Conservation (phyloP, 345 rosid genomes). For the Lepidium africanum region DNA sequence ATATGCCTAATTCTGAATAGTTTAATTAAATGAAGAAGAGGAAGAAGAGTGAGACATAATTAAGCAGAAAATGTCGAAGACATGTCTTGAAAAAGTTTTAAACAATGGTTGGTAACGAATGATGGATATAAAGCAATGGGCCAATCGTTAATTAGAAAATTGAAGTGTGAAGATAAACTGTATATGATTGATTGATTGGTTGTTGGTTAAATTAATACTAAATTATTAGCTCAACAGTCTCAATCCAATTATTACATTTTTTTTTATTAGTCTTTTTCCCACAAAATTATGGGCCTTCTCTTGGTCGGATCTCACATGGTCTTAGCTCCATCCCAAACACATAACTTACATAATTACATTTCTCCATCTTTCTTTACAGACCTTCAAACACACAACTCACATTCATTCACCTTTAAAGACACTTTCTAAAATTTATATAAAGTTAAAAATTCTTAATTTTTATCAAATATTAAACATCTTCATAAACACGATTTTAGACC, state of each 20-base stretch:
- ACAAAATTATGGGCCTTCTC: conserved; percentile 24
- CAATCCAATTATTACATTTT: conserved; percentile 23
- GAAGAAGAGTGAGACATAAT: neutral
- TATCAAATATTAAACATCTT: neutral
- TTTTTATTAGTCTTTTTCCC: conserved; percentile 15
- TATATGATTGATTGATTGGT: conserved; percentile 8
- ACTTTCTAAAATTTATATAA: neutral
- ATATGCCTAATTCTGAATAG: neutral
- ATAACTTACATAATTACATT: neutral
- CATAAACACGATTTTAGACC: neutral
- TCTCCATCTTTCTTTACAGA: conserved; percentile 16
- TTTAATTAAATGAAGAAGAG: too few relatives aligned
- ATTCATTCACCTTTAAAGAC: conserved; percentile 2
- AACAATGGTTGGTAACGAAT: neutral
- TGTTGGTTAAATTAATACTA: conserved; percentile 1
- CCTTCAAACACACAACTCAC: conserved; percentile 13
- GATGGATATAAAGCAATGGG: neutral
- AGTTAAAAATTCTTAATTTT: neutral
- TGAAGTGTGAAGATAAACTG: neutral
- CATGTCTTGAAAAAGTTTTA: neutral
- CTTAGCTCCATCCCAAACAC: neutral
- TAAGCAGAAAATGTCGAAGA: conserved; percentile 5
- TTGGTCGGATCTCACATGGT: conserved; percentile 32
- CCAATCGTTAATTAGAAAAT: neutral
- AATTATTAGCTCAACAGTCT: conserved; percentile 20